Conservation (phyloP, 805 yeast genomes). For the Pichia exigua region DNA sequence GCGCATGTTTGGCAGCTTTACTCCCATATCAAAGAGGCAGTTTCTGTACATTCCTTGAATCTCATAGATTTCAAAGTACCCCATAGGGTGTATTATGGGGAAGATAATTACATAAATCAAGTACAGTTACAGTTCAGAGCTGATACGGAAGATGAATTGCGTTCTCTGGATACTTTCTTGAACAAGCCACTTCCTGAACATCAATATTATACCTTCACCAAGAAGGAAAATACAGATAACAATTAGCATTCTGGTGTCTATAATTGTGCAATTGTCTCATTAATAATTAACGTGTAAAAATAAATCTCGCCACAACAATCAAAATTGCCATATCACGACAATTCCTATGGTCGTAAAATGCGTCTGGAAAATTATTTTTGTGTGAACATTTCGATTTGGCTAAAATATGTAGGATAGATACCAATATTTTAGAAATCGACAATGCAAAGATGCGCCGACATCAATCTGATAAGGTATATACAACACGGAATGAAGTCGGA, state of each 20-base stretch:
- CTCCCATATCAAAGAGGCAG: not conserved
- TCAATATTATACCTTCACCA: not conserved
- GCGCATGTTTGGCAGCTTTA: conserved; percentile 18
- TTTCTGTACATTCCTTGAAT: not conserved
- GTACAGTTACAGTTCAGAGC: conserved; percentile 8
- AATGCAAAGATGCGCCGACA: not conserved
- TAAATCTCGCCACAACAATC: too few species aligned
- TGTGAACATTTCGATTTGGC: too few species aligned
- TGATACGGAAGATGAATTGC: conserved; percentile 35
- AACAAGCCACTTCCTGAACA: not conserved
- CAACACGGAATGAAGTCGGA: not conserved
- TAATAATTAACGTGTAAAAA: not conserved
- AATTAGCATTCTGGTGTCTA: not conserved
- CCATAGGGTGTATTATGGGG: conserved; percentile 11
- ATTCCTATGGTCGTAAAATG: too few species aligned
- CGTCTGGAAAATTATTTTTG: too few species aligned
- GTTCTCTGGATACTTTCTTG: not conserved
- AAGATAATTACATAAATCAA: conserved; percentile 8
- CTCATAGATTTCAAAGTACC: conserved; percentile 17
- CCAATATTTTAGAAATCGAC: too few species aligned
- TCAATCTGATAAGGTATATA: not conserved
- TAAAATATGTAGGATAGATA: too few species aligned
- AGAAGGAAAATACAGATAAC: not conserved
- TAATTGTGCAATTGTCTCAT: too few species aligned
- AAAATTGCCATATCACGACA: too few species aligned